These are phyloP conservation scores for Pythium oligandrum DNA, from an alignment of 352 stramenopile species.

Conservation along the genomic window DNA sequence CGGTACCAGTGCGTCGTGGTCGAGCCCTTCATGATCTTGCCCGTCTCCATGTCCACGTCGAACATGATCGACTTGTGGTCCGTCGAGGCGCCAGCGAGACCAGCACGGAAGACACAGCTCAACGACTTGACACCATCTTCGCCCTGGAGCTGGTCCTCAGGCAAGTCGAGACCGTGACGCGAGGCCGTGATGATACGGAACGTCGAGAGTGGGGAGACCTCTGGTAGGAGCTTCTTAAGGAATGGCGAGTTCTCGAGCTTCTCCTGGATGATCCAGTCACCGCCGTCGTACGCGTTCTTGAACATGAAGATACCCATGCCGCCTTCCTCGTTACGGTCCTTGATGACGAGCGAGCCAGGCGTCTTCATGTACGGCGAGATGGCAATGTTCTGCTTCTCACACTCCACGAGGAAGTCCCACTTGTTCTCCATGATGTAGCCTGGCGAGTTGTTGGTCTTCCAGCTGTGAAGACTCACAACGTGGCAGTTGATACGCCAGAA, in stretches of 20 bases:
- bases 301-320: conserved; percentile 98
- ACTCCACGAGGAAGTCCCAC: conserved; percentile 96
- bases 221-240: conserved; percentile 89
- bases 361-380: conserved; percentile 93
- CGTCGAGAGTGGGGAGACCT: conserved; percentile 94
- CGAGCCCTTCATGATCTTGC: conserved; percentile 91
- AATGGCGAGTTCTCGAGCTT: conserved; percentile 92
- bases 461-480: conserved; percentile 92
- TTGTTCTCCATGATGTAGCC: conserved; percentile 98
- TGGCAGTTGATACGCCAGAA: conserved; percentile 97
- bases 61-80: conserved; percentile 99
- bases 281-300: conserved; percentile 93
- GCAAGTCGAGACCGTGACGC: conserved; percentile 49
- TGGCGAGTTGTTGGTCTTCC: conserved; percentile 87
- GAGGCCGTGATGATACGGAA: conserved; percentile 98
- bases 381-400: conserved; percentile 88
- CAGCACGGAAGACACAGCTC: conserved; percentile 76
- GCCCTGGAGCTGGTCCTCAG: conserved; percentile 38
- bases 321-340: conserved; percentile 97
- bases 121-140: conserved; percentile 69
- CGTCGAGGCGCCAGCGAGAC: conserved; percentile 75
- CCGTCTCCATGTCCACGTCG: conserved; percentile 94
- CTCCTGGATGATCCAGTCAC: conserved; percentile 97
- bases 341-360: conserved; percentile 91
- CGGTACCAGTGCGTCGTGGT: conserved; percentile 97